Percentiles rank a stretch among this genome's conserved stretches.
Evolutionary conservation across 2,329 filamentous ascomycete genomes (phyloP).

Genomic region (Dactylella cylindrospora): DNA sequence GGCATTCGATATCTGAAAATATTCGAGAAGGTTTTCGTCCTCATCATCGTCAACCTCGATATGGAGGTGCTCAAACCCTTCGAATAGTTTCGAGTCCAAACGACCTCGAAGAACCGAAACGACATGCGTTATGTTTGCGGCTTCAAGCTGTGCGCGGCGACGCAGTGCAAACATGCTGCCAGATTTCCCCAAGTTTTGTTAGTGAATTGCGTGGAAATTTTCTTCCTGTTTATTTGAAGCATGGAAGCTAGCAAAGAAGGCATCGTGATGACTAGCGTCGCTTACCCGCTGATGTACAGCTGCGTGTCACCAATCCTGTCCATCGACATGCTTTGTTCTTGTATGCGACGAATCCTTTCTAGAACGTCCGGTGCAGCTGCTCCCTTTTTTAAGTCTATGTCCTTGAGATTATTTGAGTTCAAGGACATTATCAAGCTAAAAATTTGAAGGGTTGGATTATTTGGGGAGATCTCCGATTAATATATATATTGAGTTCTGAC

Average conservation of each 20-base stretch:
- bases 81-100: slow-evolving; percentile 60
- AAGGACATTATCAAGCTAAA: slow-evolving; percentile 20
- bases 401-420: slow-evolving; percentile 7
- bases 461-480: no score
- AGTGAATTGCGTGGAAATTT: slow-evolving; percentile 1
- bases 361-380: slow-evolving; percentile 51
- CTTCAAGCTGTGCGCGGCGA: slow-evolving; percentile 67
- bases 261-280: slow-evolving; percentile 12
- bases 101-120: slow-evolving; percentile 75
- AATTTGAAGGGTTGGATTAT: no score
- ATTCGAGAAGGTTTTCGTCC: slow-evolving; percentile 79
- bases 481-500: no score
- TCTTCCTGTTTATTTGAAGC: not conserved
- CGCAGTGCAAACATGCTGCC: slow-evolving; percentile 75
- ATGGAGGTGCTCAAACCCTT: slow-evolving; percentile 69
- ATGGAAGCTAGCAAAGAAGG: slow-evolving; percentile 4
- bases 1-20: slow-evolving; percentile 73
- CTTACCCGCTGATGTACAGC: slow-evolving; percentile 78
- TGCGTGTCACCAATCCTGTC: slow-evolving; percentile 69
- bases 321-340: slow-evolving; percentile 58
- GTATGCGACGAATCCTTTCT: slow-evolving; percentile 44
- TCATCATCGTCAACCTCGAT: slow-evolving; percentile 90
- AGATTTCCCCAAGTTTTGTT: not conserved
- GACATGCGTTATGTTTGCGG: slow-evolving; percentile 81
- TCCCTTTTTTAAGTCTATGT: slow-evolving; percentile 44